phyloP scores from a whole-genome alignment of 1,139 yeast species.

The Suhomyces guaymorum region DNA sequence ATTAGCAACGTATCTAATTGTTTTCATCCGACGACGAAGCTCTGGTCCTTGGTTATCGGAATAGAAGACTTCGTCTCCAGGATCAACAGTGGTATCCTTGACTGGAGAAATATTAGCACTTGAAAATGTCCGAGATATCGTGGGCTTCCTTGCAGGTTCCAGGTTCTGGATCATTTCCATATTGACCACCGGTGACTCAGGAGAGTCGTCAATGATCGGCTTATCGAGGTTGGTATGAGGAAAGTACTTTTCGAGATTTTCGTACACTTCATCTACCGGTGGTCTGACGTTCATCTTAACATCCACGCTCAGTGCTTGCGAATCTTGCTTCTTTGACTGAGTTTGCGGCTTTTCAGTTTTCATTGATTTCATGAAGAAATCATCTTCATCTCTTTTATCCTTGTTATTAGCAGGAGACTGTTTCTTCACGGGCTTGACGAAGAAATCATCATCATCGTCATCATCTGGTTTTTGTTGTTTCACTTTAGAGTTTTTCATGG shows the following conservation, averaged over 20 bases:
- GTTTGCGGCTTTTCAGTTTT: too few relatives aligned
- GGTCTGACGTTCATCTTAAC: conserved; percentile 66
- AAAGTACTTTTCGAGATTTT: conserved; percentile 86
- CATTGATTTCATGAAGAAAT: conserved; percentile 34
- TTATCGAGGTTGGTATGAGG: conserved; percentile 92
- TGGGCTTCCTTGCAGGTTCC: conserved; percentile 28
- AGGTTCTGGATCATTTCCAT: conserved; percentile 1
- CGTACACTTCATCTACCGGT: conserved; percentile 89
- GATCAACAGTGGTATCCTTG: conserved; percentile 23
- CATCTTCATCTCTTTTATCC: conserved; percentile 28
- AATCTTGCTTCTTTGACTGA: conserved; percentile 4
- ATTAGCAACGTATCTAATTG: conserved; percentile 87
- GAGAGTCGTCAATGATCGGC: conserved; percentile 84
- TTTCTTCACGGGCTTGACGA: conserved; percentile 28
- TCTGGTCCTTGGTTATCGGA: conserved; percentile 32
- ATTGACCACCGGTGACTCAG: conserved; percentile 50
- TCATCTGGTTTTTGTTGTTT: too few relatives aligned
- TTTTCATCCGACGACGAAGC: conserved; percentile 63
- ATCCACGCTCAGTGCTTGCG: too few relatives aligned
- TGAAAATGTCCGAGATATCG: conserved; percentile 50
- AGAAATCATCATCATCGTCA: conserved; percentile 31
- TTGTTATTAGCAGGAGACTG: conserved; percentile 9
- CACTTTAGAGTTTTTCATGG: conserved; percentile 21
- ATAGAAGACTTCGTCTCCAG: conserved; percentile 38
- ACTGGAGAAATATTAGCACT: conserved; percentile 49